Base-by-base conservation (phyloP, 768 basidiomycete genomes). In the Tulasnella sp. region DNA sequence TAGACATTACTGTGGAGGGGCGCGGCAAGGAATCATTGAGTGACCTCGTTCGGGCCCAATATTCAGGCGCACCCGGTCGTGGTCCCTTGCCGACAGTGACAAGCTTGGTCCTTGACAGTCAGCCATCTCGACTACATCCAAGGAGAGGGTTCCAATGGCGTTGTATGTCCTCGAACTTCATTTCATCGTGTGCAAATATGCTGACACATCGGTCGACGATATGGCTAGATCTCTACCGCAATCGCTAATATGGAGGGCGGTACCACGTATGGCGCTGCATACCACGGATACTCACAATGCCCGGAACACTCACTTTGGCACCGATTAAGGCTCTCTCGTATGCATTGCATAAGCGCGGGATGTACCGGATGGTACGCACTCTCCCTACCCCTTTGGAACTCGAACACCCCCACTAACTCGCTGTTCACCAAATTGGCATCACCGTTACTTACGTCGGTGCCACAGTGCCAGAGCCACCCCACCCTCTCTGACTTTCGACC, bases 281-380 rank as follows among this genome's bases (percentile, higher is more conserved):
- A 96, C 85, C 94, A 95, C 82, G 94, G 94, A 21, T 95, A 95
- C 85, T 95, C 88, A 92, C 42, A 86, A 90, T 80, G 82, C 88
- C 80, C 87, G 95, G 52, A 95, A 94, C 85, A 82, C 86, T 72
- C 89, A 88, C 76, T 95, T 94, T 81, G 94, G 94, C 36, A 90
- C 92, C 2, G 86, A 90, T 95, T 74, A 92, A 91, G 82, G 87
- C 88, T 14, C 89, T 95, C 75, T 89, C 90, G 19, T 83, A 84
- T 27, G 93, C 92, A 74, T 82, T 95, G 9, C 94, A 96, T 85
- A 85, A 86, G 14, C 89, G 93, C 44, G 89, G 89, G 75, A 96
- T 96, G 94, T 94, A 92, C 84, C 86, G 96, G 81, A 95, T 95
- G 93, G 84, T 86, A 36, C 56, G 56, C 27, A 27, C 5, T 27